Percentiles rank a stretch among this genome's conserved stretches.
Conservation (phyloP, 2,329 filamentous ascomycete genomes). For the Xylaria sp. region DNA sequence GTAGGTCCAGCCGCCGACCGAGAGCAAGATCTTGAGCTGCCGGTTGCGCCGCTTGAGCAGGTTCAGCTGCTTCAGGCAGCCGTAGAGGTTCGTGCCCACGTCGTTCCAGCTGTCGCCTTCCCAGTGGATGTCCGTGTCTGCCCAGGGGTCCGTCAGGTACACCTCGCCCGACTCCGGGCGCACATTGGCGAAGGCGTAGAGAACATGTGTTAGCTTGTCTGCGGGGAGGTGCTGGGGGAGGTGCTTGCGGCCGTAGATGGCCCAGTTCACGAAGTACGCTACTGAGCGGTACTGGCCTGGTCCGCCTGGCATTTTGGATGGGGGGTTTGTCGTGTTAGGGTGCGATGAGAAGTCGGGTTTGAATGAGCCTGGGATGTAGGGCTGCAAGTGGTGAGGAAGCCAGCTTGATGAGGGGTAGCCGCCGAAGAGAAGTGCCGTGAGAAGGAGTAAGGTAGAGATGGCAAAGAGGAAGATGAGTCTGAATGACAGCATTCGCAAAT, state of each 20-base stretch:
- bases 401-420: conserved; percentile 27
- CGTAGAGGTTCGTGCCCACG: conserved; percentile 82
- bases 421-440: conserved; percentile 19
- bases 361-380: conserved; percentile 23
- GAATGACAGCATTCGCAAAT: conserved; percentile 23
- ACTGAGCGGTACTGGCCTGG: conserved; percentile 68
- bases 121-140: conserved; percentile 79
- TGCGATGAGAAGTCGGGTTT: conserved; percentile 14
- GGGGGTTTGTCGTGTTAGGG: conserved; percentile 22
- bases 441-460: conserved; percentile 24
- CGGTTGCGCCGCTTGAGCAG: conserved; percentile 84
- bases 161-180: conserved; percentile 83
- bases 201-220: conserved; percentile 85
- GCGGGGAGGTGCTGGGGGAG: conserved; percentile 85
- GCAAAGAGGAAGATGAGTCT: conserved; percentile 11
- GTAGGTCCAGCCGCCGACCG: conserved; percentile 94
- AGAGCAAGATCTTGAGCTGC: conserved; percentile 85
- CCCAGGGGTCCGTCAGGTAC: conserved; percentile 72
- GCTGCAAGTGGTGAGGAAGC: conserved; percentile 12
- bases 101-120: conserved; percentile 78
- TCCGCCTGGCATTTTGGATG: conserved; percentile 57
- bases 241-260: conserved; percentile 87
- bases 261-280: conserved; percentile 83
- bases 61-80: conserved; percentile 88
- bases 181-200: conserved; percentile 93